Evolutionary conservation across 257 asterid species (phyloP).

Genomic region (Solanum ahanhuiri): DNA sequence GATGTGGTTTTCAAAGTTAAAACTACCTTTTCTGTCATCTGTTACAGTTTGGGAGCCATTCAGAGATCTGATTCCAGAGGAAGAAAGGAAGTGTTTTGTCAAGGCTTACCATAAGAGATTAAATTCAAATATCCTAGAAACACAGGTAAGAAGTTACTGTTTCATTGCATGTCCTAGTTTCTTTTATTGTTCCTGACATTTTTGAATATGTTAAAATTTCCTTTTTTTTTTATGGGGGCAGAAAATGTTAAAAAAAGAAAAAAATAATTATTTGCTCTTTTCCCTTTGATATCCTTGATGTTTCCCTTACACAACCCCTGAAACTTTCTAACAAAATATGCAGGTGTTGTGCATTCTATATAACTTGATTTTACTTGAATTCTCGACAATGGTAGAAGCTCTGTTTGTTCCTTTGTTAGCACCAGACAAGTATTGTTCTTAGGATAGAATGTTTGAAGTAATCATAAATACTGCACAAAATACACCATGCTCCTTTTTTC

Average conservation of each 20-base stretch:
- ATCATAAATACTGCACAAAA: background rate
- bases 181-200: background rate
- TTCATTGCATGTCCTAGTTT: slow-evolving; percentile 5
- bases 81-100: slow-evolving; percentile 73
- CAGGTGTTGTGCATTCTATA: background rate
- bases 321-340: background rate
- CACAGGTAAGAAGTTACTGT: slow-evolving; percentile 51
- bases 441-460: background rate
- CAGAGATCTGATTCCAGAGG: slow-evolving; percentile 86
- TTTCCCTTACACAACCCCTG: background rate
- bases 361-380: background rate
- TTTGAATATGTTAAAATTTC: background rate
- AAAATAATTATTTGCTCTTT: background rate
- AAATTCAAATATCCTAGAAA: slow-evolving; percentile 69
- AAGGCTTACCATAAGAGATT: slow-evolving; percentile 86
- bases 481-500: background rate
- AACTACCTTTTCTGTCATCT: background rate
- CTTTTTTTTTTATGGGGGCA: background rate
- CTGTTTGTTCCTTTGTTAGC: background rate
- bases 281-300: background rate
- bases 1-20: background rate
- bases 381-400: background rate
- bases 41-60: slow-evolving; percentile 87
- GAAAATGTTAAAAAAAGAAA: background rate
- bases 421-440: background rate